Conservation (phyloP, 2,329 filamentous ascomycete species). For the Whalleya microplaca region DNA sequence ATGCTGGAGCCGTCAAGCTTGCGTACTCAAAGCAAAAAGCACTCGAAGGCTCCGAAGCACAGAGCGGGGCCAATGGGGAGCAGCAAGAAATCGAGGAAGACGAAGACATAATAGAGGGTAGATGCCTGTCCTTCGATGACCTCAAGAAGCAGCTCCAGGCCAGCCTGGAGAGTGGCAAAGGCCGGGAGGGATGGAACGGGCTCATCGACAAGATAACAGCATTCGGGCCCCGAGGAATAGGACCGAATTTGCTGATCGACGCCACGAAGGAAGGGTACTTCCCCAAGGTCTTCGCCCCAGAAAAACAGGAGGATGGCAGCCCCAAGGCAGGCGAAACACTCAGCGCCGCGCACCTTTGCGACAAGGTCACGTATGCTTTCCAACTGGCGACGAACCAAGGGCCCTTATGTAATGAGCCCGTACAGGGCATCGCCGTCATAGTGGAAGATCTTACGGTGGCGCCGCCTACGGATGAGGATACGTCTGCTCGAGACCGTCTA, state of each 20-base stretch:
- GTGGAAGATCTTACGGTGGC: conserved; percentile 77
- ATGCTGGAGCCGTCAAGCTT: conserved; percentile 76
- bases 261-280: conserved; percentile 71
- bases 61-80: conserved; percentile 40
- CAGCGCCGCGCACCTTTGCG: conserved; percentile 71
- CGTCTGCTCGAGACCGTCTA: conserved; percentile 66
- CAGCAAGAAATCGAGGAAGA: conserved; percentile 53
- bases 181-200: conserved; percentile 76
- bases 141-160: conserved; percentile 74
- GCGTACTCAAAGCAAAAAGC: conserved; percentile 73
- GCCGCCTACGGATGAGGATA: conserved; percentile 52
- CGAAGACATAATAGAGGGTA: conserved; percentile 61
- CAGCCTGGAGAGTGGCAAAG: conserved; percentile 72
- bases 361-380: conserved; percentile 93
- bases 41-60: conserved; percentile 41
- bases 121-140: conserved; percentile 71
- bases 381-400: conserved; percentile 89
- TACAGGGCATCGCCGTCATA: conserved; percentile 91
- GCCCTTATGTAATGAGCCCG: conserved; percentile 87
- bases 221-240: conserved; percentile 83
- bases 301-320: conserved; percentile 36
- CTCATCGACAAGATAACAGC: conserved; percentile 81
- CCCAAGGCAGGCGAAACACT: conserved; percentile 54
- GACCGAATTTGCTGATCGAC: conserved; percentile 90
- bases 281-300: conserved; percentile 65